These are phyloP conservation scores for Lachancea lanzarotensis DNA, from an alignment of 805 yeast genomes.

Conservation along the genomic window DNA sequence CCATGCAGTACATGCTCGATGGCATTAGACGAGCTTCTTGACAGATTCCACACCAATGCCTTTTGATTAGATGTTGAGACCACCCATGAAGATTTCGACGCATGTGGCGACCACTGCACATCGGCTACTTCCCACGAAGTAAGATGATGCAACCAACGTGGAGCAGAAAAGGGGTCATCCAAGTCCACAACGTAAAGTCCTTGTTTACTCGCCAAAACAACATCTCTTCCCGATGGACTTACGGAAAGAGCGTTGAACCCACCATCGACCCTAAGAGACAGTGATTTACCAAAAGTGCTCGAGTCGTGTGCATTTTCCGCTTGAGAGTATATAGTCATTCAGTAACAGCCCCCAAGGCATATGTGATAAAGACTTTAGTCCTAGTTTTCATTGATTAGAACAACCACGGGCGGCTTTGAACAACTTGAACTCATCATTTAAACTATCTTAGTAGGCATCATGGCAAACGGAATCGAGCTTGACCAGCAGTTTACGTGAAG, in stretches of 20 bases:
- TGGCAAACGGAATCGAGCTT: too few species aligned
- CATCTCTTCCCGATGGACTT: constrained; percentile 87
- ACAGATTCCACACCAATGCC: constrained; percentile 89
- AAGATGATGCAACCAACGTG: constrained; percentile 85
- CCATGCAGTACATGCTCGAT: constrained; percentile 83
- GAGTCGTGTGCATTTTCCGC: constrained; percentile 36
- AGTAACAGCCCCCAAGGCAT: neutral
- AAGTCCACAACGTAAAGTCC: constrained; percentile 88
- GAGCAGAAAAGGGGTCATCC: constrained; percentile 92
- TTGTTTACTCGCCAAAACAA: constrained; percentile 72
- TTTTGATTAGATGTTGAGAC: constrained; percentile 92
- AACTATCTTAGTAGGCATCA: too few species aligned
- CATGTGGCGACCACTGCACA: constrained; percentile 97
- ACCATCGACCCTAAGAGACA: constrained; percentile 82
- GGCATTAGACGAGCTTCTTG: constrained; percentile 61
- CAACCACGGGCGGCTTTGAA: neutral
- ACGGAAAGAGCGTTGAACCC: constrained; percentile 88
- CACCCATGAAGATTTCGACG: constrained; percentile 80
- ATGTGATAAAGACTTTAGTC: neutral
- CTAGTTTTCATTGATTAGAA: neutral
- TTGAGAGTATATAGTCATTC: constrained; percentile 9
- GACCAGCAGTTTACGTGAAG: too few species aligned
- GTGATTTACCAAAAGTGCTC: constrained; percentile 69
- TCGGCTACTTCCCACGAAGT: constrained; percentile 99
- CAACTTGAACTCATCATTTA: neutral